A percentile compares a stretch with the other conserved stretches of the same genome.
phyloP scores from a whole-genome alignment of 169 alveolate genomes.

The Plasmodium berghei region DNA sequence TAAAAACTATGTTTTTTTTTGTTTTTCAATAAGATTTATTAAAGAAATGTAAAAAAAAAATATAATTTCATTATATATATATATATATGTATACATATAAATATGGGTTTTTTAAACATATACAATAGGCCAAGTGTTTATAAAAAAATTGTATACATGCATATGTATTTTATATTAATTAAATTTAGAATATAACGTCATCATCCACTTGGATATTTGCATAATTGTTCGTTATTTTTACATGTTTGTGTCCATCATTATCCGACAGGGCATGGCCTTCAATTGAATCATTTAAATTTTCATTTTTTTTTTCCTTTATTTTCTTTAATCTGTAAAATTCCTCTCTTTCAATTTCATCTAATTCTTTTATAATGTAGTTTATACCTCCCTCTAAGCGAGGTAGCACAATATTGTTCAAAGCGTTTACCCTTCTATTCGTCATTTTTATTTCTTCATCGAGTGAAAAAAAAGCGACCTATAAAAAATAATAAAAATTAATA shows the following conservation, averaged over 20 bases:
- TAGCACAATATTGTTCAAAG: conserved; percentile 95
- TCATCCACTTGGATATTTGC: conserved; percentile 61
- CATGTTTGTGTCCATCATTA: conserved; percentile 19
- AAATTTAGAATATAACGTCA: conserved; percentile 63
- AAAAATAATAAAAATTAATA: neutral
- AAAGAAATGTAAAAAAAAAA: neutral
- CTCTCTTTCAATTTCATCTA: conserved; percentile 96
- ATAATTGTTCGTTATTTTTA: conserved; percentile 24
- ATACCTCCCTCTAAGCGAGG: conserved; percentile 93
- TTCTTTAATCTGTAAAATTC: conserved; percentile 88
- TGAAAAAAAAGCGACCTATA: conserved; percentile 92
- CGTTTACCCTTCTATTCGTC: conserved; percentile 97
- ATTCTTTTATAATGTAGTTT: conserved; percentile 93
- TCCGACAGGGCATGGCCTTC: conserved; percentile 22
- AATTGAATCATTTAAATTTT: conserved; percentile 33
- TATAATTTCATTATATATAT: neutral
- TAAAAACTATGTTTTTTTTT: neutral
- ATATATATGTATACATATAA: neutral
- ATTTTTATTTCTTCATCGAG: conserved; percentile 96
- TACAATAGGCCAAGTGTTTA: neutral
- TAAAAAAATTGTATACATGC: neutral
- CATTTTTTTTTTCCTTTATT: conserved; percentile 75
- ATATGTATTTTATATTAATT: neutral
- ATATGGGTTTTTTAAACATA: neutral
- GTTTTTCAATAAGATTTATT: neutral